These are phyloP conservation scores for Cryphonectria naterciae DNA, from an alignment of 2,329 filamentous ascomycete genomes.

Conservation along the genomic window DNA sequence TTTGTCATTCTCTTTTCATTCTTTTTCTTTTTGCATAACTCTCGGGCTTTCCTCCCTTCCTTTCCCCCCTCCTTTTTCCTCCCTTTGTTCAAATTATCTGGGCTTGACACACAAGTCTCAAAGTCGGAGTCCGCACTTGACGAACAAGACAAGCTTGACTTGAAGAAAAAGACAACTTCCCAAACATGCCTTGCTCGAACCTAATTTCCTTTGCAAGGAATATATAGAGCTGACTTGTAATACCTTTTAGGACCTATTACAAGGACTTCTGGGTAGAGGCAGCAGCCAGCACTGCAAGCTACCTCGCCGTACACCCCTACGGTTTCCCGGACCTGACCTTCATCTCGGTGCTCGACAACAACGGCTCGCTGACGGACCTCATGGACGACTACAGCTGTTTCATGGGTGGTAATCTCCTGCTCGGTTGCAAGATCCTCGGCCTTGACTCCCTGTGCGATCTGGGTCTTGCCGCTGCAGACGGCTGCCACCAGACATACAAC, in stretches of 20 bases:
- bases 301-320: conserved; percentile 20
- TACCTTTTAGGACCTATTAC: neutral
- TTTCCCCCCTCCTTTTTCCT: too few species aligned
- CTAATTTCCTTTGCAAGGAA: neutral
- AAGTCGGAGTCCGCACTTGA: neutral
- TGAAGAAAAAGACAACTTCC: neutral
- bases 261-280: conserved; percentile 21
- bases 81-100: neutral
- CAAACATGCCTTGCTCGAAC: neutral
- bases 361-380: conserved; percentile 15
- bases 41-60: too few species aligned
- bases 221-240: neutral
- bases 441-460: conserved; percentile 17
- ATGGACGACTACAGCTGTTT: conserved; percentile 25
- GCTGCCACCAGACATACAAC: conserved; percentile 24
- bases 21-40: neutral
- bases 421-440: conserved; percentile 17
- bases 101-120: neutral
- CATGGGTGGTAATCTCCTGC: conserved; percentile 17
- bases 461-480: conserved; percentile 19
- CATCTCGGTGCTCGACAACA: conserved; percentile 21
- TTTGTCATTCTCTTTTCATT: neutral
- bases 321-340: conserved; percentile 18
- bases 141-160: neutral
- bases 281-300: conserved; percentile 17